phyloP scores from a whole-genome alignment of 176 grass and related monocot genomes.

The Eragrostis curvula region DNA sequence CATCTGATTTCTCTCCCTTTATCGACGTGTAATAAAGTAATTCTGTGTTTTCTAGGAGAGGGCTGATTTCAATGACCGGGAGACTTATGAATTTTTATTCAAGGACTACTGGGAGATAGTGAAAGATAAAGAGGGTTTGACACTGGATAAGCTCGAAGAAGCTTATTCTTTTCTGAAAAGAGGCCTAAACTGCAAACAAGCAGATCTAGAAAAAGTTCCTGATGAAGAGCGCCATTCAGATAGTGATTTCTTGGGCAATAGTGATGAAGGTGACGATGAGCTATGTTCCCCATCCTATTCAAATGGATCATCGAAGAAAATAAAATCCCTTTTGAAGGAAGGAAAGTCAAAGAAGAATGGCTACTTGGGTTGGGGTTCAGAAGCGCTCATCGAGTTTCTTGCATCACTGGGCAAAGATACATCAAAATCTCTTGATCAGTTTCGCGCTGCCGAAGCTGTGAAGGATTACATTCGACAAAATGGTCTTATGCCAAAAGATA shows the following conservation, averaged over 20 bases:
- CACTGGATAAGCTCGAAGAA: constrained; percentile 62
- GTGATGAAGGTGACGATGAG: constrained; percentile 33
- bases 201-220: constrained; percentile 51
- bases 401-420: constrained; percentile 68
- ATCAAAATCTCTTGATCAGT: constrained; percentile 63
- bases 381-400: constrained; percentile 74
- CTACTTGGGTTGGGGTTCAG: constrained; percentile 75
- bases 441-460: constrained; percentile 58
- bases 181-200: constrained; percentile 30
- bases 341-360: constrained; percentile 59
- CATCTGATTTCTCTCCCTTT: neutral
- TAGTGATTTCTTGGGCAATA: constrained; percentile 48
- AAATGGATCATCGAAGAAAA: constrained; percentile 45
- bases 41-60: constrained; percentile 58
- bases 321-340: constrained; percentile 54
- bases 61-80: constrained; percentile 75
- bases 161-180: constrained; percentile 58
- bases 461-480: constrained; percentile 74
- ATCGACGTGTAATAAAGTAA: constrained; percentile 20
- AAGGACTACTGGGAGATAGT: constrained; percentile 93
- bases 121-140: constrained; percentile 69
- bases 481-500: constrained; percentile 51
- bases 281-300: constrained; percentile 33
- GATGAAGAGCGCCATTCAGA: constrained; percentile 52
- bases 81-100: constrained; percentile 76